phyloP scores from a whole-genome alignment of 2,329 filamentous ascomycete species.

The Pseudogymnoascus sp. region DNA sequence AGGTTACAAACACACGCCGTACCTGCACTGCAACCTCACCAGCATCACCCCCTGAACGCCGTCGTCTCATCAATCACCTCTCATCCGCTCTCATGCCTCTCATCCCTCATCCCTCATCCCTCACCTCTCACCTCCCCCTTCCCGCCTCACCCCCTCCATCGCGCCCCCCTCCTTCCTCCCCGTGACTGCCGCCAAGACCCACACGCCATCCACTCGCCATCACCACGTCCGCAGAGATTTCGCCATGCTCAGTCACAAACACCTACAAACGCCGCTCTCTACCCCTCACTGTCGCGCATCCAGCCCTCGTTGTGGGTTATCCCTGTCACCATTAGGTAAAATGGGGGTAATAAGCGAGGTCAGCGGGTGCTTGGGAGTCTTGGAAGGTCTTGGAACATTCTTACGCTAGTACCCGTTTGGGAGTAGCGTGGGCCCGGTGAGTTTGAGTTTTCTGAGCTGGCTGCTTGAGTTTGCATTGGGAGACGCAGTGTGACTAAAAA shows the following conservation, averaged over 20 bases:
- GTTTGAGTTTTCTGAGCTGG: not conserved
- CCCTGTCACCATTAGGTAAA: not conserved
- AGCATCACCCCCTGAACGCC: not conserved
- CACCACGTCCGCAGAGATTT: not conserved
- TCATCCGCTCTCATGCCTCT: too few species aligned
- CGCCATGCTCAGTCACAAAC: not conserved
- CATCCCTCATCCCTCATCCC: not conserved
- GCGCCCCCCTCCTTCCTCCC: not conserved
- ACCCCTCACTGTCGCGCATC: not conserved
- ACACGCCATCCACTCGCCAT: not conserved
- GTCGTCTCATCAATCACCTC: not conserved
- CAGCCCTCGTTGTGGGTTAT: not conserved
- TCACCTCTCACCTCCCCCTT: not conserved
- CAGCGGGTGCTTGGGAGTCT: not conserved
- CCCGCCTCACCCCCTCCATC: not conserved
- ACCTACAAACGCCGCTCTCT: not conserved
- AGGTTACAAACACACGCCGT: not conserved
- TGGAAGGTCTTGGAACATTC: not conserved
- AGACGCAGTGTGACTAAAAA: constrained; percentile 1
- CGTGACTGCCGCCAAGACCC: not conserved
- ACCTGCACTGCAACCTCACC: not conserved
- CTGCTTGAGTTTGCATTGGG: not conserved
- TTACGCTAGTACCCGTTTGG: not conserved
- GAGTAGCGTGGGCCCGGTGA: not conserved
- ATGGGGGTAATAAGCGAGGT: constrained; percentile 1